Conservation (phyloP, 306 rosid genomes). For the Vigna hirtella region DNA sequence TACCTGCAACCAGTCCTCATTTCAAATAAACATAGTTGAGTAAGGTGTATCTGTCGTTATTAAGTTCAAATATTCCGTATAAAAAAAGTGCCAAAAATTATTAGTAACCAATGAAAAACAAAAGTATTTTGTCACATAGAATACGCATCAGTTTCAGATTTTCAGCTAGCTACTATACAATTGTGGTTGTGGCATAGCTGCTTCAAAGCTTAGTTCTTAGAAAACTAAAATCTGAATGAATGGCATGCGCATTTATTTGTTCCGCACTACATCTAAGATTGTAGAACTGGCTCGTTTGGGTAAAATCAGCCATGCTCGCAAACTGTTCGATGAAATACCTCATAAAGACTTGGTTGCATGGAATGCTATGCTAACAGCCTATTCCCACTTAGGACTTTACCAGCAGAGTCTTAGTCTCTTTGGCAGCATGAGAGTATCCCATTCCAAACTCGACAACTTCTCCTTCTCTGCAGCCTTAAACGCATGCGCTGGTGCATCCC, state of each 20-base stretch:
- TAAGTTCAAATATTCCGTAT: too few relatives aligned
- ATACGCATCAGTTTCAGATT: too few relatives aligned
- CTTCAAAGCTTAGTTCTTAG: background rate
- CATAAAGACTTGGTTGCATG: conserved; percentile 69
- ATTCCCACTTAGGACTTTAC: conserved; percentile 63
- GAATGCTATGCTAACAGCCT: conserved; percentile 78
- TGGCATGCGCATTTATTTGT: conserved; percentile 57
- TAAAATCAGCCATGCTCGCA: conserved; percentile 63
- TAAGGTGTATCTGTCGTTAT: too few relatives aligned
- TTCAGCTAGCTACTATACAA: too few relatives aligned
- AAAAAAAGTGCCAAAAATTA: too few relatives aligned
- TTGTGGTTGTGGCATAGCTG: background rate
- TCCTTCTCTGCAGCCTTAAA: conserved; percentile 66
- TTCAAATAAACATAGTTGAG: too few relatives aligned
- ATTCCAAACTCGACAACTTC: conserved; percentile 60
- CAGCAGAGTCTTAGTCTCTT: conserved; percentile 63
- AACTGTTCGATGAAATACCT: conserved; percentile 72
- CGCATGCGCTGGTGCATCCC: conserved; percentile 58
- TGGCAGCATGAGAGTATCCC: conserved; percentile 55
- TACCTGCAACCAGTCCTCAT: too few relatives aligned
- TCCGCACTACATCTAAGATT: conserved; percentile 63
- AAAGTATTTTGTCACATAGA: too few relatives aligned
- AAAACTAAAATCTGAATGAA: conserved; percentile 6
- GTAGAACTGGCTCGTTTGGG: conserved; percentile 49
- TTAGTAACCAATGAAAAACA: too few relatives aligned